These are phyloP conservation scores for Acer negundo DNA, from an alignment of 345 rosid species.

Conservation along the genomic window DNA sequence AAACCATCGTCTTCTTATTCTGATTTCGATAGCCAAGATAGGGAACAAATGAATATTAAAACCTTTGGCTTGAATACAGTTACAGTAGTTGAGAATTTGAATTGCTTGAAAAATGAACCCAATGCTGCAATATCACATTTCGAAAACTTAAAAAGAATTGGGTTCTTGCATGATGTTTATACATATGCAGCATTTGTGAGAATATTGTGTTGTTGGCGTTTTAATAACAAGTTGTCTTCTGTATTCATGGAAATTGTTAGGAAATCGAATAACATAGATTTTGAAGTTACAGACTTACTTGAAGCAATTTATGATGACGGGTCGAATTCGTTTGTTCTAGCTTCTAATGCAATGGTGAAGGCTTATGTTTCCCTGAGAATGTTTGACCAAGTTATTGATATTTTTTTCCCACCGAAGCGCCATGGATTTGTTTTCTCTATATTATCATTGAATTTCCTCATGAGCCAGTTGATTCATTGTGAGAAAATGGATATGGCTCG, in stretches of 20 bases:
- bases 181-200: slow-evolving; percentile 49
- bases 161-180: slow-evolving; percentile 39
- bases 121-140: slow-evolving; percentile 49
- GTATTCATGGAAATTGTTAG: slow-evolving; percentile 44
- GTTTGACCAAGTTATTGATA: slow-evolving; percentile 61
- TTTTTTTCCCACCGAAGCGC: slow-evolving; percentile 37
- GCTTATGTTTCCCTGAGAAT: slow-evolving; percentile 40
- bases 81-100: slow-evolving; percentile 37
- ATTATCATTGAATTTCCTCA: slow-evolving; percentile 53
- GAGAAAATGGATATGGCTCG: slow-evolving; percentile 45
- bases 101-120: slow-evolving; percentile 44
- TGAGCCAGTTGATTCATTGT: slow-evolving; percentile 51
- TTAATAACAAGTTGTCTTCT: slow-evolving; percentile 42
- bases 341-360: slow-evolving; percentile 58
- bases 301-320: slow-evolving; percentile 33
- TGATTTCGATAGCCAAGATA: slow-evolving; percentile 7
- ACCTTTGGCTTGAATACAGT: neutral
- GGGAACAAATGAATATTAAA: neutral
- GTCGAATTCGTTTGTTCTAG: slow-evolving; percentile 25
- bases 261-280: slow-evolving; percentile 29
- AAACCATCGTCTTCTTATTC: slow-evolving; percentile 20
- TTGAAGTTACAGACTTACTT: slow-evolving; percentile 46
- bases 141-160: slow-evolving; percentile 35
- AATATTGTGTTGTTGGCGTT: slow-evolving; percentile 43
- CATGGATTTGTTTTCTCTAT: slow-evolving; percentile 39